phyloP scores from a whole-genome alignment of 202 grass and related monocot genomes.

The Setaria italica region DNA sequence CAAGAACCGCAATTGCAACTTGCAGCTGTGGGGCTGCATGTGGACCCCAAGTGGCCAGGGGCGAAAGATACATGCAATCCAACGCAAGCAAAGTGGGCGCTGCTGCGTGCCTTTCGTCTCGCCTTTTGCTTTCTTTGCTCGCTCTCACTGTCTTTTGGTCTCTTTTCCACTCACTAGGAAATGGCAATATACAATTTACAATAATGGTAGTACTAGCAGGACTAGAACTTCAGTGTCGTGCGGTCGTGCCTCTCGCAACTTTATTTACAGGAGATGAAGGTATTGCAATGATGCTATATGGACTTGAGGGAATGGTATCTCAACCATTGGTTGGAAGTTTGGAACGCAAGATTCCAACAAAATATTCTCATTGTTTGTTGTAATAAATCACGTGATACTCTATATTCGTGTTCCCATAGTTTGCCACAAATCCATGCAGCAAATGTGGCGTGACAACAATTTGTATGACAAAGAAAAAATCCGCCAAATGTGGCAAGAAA shows the following conservation, averaged over 20 bases:
- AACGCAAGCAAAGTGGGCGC: constrained; percentile 48
- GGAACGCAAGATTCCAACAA: not conserved
- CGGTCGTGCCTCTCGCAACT: not conserved
- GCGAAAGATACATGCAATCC: constrained; percentile 46
- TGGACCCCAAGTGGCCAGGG: constrained; percentile 24
- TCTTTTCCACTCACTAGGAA: constrained; percentile 36
- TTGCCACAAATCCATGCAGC: no score
- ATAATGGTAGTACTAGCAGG: not conserved
- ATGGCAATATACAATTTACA: not conserved
- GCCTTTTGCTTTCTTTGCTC: constrained; percentile 28
- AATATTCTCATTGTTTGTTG: not conserved
- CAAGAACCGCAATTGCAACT: constrained; percentile 35
- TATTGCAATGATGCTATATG: not conserved
- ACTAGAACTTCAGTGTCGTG: not conserved
- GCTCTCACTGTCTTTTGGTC: not conserved
- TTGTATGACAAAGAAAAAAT: no score
- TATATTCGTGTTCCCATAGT: no score
- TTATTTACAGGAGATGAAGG: not conserved
- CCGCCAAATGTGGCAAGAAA: no score
- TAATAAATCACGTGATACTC: not conserved
- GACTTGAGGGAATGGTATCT: not conserved
- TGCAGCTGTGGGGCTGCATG: constrained; percentile 39
- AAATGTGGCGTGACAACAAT: no score
- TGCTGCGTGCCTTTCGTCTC: not conserved
- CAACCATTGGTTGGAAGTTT: not conserved